These are phyloP conservation scores for Calonectria pseudoturangicola DNA, from an alignment of 2,329 filamentous ascomycete species.

Conservation along the genomic window DNA sequence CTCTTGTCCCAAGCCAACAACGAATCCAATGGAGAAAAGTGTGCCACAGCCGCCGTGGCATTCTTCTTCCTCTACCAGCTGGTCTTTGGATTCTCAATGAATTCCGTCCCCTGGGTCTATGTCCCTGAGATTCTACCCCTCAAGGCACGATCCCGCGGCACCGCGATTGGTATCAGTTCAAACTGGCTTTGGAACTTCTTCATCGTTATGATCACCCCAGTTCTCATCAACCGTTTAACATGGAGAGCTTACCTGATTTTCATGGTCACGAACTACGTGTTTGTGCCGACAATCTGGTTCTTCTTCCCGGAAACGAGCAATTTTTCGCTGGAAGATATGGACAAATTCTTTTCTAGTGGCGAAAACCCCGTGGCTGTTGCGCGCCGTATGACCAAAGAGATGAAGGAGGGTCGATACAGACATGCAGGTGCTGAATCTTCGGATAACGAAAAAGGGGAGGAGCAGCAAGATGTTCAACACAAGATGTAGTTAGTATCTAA, in stretches of 20 bases:
- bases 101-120: conserved; percentile 45
- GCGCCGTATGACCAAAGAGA: conserved; percentile 38
- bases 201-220: conserved; percentile 71
- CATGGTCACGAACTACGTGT: conserved; percentile 66
- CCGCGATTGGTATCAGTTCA: conserved; percentile 45
- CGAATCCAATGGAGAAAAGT: conserved; percentile 36
- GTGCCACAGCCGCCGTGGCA: conserved; percentile 40
- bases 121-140: conserved; percentile 45
- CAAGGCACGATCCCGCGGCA: conserved; percentile 42
- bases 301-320: conserved; percentile 72
- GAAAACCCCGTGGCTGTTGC: conserved; percentile 37
- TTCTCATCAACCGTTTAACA: conserved; percentile 65
- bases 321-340: conserved; percentile 70
- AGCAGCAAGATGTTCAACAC: conserved; percentile 25
- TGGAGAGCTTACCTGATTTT: conserved; percentile 73
- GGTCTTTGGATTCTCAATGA: conserved; percentile 44
- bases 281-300: conserved; percentile 64
- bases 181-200: conserved; percentile 63
- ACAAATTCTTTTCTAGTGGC: conserved; percentile 54
- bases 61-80: conserved; percentile 46
- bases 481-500: background rate
- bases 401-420: conserved; percentile 36
- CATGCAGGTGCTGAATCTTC: conserved; percentile 35
- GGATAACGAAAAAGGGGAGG: conserved; percentile 38
- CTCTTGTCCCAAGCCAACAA: conserved; percentile 45